Evolutionary conservation across 2,329 filamentous ascomycete genomes (phyloP).

Genomic region (Arthrobotrys entomopaga): DNA sequence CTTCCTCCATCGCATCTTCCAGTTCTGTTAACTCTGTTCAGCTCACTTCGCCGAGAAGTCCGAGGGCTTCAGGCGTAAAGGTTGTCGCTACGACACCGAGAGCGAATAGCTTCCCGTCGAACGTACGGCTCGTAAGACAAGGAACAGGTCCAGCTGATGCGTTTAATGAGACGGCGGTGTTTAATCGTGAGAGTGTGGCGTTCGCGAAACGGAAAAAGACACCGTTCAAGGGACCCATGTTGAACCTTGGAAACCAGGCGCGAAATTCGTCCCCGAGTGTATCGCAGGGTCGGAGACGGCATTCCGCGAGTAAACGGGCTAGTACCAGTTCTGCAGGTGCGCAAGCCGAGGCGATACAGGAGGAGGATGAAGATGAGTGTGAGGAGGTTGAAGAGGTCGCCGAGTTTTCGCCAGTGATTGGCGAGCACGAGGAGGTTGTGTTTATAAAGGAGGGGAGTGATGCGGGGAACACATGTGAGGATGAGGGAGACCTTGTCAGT

Average conservation of each 20-base stretch:
- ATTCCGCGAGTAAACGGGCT: conserved; percentile 60
- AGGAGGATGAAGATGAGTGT: conserved; percentile 70
- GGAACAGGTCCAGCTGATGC: conserved; percentile 57
- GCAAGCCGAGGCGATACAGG: conserved; percentile 59
- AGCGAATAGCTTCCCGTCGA: conserved; percentile 79
- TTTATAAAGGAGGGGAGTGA: conserved; percentile 51
- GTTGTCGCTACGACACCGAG: conserved; percentile 85
- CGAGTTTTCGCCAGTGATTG: conserved; percentile 56
- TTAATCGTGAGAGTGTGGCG: conserved; percentile 70
- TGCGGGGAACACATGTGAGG: conserved; percentile 44
- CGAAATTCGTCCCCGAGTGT: conserved; percentile 67
- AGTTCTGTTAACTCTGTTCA: conserved; percentile 75
- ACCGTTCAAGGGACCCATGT: conserved; percentile 81
- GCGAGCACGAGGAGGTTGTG: conserved; percentile 55
- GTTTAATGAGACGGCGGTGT: conserved; percentile 63
- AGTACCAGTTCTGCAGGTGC: conserved; percentile 57
- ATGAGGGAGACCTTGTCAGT: conserved; percentile 35
- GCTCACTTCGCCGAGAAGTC: conserved; percentile 73
- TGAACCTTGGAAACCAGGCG: conserved; percentile 67
- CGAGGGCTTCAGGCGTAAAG: conserved; percentile 93
- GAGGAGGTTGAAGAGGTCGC: conserved; percentile 63
- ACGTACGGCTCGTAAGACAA: conserved; percentile 81
- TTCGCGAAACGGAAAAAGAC: conserved; percentile 85
- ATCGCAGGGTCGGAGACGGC: conserved; percentile 69
- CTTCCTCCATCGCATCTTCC: conserved; percentile 84